A percentile compares a stretch with the other conserved stretches of the same genome.
Conservation (phyloP, 352 stramenopile species). For the Globisporangium cylindrosporum region DNA sequence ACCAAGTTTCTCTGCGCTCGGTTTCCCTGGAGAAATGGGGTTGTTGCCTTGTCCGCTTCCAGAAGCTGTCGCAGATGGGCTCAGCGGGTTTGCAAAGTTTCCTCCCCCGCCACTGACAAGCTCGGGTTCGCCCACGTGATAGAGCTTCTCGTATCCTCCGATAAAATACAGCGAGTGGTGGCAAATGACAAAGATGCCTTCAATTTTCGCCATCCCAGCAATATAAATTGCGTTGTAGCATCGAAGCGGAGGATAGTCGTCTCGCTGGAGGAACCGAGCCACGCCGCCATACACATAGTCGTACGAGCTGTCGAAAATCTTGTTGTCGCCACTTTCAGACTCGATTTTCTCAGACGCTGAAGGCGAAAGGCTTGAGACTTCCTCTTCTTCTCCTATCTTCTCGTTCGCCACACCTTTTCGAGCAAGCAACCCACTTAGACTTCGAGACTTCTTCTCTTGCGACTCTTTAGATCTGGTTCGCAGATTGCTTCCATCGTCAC, state of each 20-base stretch:
- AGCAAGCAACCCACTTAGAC: background rate
- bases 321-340: slow-evolving; percentile 11
- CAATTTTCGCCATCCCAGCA: slow-evolving; percentile 51
- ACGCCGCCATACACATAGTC: slow-evolving; percentile 59
- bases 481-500: no score
- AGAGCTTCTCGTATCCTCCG: slow-evolving; percentile 54
- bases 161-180: slow-evolving; percentile 64
- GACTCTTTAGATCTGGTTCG: background rate
- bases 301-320: slow-evolving; percentile 42
- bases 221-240: slow-evolving; percentile 64
- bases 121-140: slow-evolving; percentile 19
- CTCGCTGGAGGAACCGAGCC: slow-evolving; percentile 54
- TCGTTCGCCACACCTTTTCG: background rate
- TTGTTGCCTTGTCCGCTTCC: background rate
- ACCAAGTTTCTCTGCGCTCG: slow-evolving; percentile 10
- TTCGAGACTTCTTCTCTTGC: slow-evolving; percentile 2
- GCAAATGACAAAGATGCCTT: slow-evolving; percentile 57
- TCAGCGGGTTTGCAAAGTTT: slow-evolving; percentile 11
- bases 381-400: background rate
- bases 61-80: slow-evolving; percentile 6
- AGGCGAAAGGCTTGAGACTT: slow-evolving; percentile 9
- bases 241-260: slow-evolving; percentile 59
- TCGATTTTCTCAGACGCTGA: slow-evolving; percentile 19
- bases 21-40: slow-evolving; percentile 22
- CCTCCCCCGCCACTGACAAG: slow-evolving; percentile 1